Base-by-base conservation (phyloP, 371 early-diverging fungal species). In the Funneliformis caledonium region DNA sequence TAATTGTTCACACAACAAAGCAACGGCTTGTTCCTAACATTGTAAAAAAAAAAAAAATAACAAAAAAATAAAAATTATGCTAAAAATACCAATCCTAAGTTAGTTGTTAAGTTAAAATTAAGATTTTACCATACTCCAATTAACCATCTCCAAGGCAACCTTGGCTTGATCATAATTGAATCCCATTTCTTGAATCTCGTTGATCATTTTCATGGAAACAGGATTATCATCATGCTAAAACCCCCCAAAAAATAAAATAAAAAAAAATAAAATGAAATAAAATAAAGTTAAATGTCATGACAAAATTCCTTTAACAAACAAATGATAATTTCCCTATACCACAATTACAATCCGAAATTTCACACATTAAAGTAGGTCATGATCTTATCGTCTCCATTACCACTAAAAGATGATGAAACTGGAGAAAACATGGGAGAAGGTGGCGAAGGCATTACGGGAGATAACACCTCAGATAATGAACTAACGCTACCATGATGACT, bases 141-240 rank as follows among this genome's bases (percentile, higher is more conserved):
- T 89, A 4, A 89, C 80, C 31, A 94, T 84, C 1, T 85, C 70
- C 10, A 93, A 83, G 0, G 94, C 93, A 0, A 91, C 87, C 47
- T 87, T 88, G 16, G 92, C 92, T 74, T 91, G 90, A 14, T 89
- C 90, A 10, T 84, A 81, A 31, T 83, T 80, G 68, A 93, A 94
- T 14, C 94, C 93, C 93, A 94, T 93, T 16, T 92, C 93, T 65
- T 88, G 82, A 50, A 93, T 88, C 45, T 86, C 88, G 33, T 84
- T 80, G 8, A 90, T 84, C 83, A 86, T 85, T 67, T 81, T 83
- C 37, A 86, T 77, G 52, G 86, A 70, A 37, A 82, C 83, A 33
- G 81, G 76, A 77, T 87, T 83, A 31, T 84, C 84, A 42, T 79
- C 69, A 67, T 78, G 37, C 37, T 37, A 9, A 47, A 47, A 9